Conservation (phyloP, 148 eudicot species). For the Cornus controversa region DNA sequence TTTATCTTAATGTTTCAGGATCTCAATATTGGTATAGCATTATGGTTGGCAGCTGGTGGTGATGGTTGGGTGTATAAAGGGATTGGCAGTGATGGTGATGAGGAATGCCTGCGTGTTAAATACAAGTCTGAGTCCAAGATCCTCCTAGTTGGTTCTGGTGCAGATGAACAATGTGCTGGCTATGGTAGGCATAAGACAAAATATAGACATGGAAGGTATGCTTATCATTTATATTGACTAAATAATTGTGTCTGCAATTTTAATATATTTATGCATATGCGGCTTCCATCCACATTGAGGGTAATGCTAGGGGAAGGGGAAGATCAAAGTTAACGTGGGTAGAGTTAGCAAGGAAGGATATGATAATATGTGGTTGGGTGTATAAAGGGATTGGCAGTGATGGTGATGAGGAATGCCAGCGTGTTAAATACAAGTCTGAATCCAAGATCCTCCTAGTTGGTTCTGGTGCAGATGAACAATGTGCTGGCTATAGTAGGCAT, state of each 20-base stretch:
- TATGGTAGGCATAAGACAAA: constrained; percentile 93
- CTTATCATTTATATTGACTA: background rate
- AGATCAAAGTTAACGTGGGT: no score
- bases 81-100: constrained; percentile 11
- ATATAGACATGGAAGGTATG: constrained; percentile 72
- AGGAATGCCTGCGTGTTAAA: constrained; percentile 28
- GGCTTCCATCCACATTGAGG: background rate
- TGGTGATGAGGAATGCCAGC: constrained; percentile 23
- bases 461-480: constrained; percentile 97
- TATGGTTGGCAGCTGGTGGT: constrained; percentile 96
- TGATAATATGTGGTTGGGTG: constrained; percentile 82
- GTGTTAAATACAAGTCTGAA: constrained; percentile 61
- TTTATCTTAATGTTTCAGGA: constrained; percentile 48
- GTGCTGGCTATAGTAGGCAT: constrained; percentile 97
- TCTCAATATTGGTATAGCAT: constrained; percentile 87
- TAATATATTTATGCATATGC: background rate
- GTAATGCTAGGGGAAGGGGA: no score
- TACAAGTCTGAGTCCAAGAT: constrained; percentile 81
- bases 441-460: constrained; percentile 89
- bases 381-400: constrained; percentile 30
- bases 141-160: constrained; percentile 93
- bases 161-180: constrained; percentile 98
- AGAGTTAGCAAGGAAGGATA: no score
- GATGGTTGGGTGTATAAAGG: constrained; percentile 71
- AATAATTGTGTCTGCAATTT: background rate